phyloP scores from a whole-genome alignment of 345 rosid genomes.

The Gossypioides kirkii region DNA sequence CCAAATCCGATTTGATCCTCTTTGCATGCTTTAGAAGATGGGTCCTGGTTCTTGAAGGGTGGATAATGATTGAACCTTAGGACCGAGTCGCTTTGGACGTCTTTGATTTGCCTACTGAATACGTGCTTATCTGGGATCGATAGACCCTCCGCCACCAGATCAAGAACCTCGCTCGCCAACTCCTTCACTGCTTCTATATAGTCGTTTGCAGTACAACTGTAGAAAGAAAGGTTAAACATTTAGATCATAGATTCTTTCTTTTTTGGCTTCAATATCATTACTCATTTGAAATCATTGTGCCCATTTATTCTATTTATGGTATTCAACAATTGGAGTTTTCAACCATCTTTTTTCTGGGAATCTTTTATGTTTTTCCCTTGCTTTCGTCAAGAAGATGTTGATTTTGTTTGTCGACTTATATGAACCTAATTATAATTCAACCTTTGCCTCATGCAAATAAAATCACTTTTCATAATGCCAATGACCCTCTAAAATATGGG shows the following conservation, averaged over 20 bases:
- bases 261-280: not conserved
- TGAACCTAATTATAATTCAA: not conserved
- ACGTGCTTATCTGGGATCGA: constrained; percentile 45
- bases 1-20: constrained; percentile 64
- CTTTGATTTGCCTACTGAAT: constrained; percentile 66
- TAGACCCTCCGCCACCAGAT: constrained; percentile 73
- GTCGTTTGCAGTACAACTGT: constrained; percentile 62
- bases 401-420: not conserved
- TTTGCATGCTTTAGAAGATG: constrained; percentile 23
- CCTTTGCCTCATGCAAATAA: constrained; percentile 10
- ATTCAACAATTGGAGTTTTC: not conserved
- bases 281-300: not conserved
- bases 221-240: not conserved
- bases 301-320: not conserved
- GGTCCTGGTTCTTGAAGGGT: constrained; percentile 23
- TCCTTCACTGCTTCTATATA: constrained; percentile 56
- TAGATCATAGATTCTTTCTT: not conserved
- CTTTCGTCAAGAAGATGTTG: not conserved
- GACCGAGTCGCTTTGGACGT: constrained; percentile 65
- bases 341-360: not conserved
- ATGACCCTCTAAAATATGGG: no score
- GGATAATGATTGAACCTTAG: constrained; percentile 85
- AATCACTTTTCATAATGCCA: no score
- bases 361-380: not conserved
- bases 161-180: constrained; percentile 68